Conservation (phyloP, 1,284 basidiomycete species). For the Chondrostereum purpureum region DNA sequence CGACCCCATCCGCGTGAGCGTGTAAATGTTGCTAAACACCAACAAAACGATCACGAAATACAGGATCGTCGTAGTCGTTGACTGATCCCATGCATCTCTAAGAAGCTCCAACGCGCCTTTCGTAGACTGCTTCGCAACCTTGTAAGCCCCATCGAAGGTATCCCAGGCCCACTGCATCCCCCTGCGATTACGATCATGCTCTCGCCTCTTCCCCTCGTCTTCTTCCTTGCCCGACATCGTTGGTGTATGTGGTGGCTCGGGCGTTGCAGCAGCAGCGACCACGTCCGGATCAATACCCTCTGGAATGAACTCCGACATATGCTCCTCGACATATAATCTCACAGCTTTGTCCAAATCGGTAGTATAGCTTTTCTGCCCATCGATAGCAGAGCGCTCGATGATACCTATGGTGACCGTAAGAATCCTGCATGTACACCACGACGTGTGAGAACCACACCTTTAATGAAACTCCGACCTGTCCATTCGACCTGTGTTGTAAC, state of each 20-base stretch:
- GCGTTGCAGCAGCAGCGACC: constrained; percentile 23
- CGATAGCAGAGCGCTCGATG: constrained; percentile 87
- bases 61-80: constrained; percentile 61
- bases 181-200: constrained; percentile 61
- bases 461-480: constrained; percentile 95
- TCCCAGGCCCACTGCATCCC: constrained; percentile 83
- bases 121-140: constrained; percentile 64
- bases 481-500: constrained; percentile 94
- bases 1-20: constrained; percentile 48
- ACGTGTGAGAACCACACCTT: constrained; percentile 69
- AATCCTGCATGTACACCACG: constrained; percentile 1
- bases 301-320: constrained; percentile 85
- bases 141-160: constrained; percentile 66
- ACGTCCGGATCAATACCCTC: constrained; percentile 63
- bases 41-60: constrained; percentile 67
- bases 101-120: constrained; percentile 69
- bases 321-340: constrained; percentile 81
- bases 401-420: constrained; percentile 51
- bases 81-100: constrained; percentile 68
- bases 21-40: constrained; percentile 74
- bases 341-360: constrained; percentile 80
- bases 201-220: constrained; percentile 43
- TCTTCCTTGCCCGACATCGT: constrained; percentile 13
- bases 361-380: constrained; percentile 93
- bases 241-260: constrained; percentile 5